Evolutionary conservation across 108 stramenopile species (phyloP).

Genomic region (Chaetoceros tenuissimus): DNA sequence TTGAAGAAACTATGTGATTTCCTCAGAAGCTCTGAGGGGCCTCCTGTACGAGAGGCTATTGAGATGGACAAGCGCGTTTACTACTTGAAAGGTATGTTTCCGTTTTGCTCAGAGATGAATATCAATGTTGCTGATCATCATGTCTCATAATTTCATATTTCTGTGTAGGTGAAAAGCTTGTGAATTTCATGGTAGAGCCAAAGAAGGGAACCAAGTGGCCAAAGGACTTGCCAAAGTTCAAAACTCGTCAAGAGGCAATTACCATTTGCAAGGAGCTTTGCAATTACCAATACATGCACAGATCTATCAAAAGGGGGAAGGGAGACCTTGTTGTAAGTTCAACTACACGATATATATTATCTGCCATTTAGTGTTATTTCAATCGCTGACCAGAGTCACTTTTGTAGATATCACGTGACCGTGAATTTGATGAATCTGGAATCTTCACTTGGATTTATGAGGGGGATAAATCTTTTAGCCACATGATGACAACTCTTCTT

Average conservation of each 20-base stretch:
- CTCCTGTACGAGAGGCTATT: constrained; percentile 82
- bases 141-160: not conserved
- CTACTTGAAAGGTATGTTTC: constrained; percentile 89
- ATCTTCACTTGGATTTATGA: constrained; percentile 97
- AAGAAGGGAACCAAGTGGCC: constrained; percentile 90
- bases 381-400: not conserved
- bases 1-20: constrained; percentile 83
- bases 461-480: constrained; percentile 88
- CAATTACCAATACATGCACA: constrained; percentile 78
- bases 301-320: constrained; percentile 88
- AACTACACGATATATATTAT: not conserved
- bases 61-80: constrained; percentile 94
- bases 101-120: not conserved
- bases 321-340: constrained; percentile 76
- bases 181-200: constrained; percentile 87
- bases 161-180: constrained; percentile 81
- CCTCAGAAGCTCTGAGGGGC: constrained; percentile 67
- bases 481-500: constrained; percentile 87
- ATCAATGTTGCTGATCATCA: not conserved
- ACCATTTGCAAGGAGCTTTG: constrained; percentile 80
- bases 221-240: constrained; percentile 71
- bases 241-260: constrained; percentile 73
- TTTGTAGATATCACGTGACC: constrained; percentile 58
- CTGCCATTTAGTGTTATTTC: not conserved
- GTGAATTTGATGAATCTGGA: constrained; percentile 87